These are phyloP conservation scores for Boechera stricta DNA, from an alignment of 345 rosid genomes.

Conservation along the genomic window DNA sequence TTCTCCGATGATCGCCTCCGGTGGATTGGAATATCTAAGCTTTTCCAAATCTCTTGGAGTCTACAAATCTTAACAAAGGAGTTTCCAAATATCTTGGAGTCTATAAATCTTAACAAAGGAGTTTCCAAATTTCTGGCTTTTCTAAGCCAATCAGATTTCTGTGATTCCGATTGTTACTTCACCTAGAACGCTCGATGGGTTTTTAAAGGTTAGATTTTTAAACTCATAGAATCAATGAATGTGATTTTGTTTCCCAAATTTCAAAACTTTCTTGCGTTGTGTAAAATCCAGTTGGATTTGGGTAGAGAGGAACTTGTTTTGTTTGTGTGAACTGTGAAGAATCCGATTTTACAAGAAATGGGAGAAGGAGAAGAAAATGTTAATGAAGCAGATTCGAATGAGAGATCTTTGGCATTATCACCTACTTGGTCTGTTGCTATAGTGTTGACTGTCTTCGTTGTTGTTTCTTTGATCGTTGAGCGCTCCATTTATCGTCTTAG, in stretches of 20 bases:
- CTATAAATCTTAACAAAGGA: neutral
- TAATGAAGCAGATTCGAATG: conserved; percentile 43
- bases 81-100: neutral
- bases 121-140: neutral
- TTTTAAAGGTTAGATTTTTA: neutral
- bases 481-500: conserved; percentile 81
- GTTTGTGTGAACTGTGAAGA: neutral
- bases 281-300: neutral
- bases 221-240: neutral
- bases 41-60: neutral
- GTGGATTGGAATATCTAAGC: neutral
- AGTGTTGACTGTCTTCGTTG: conserved; percentile 82
- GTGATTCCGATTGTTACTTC: neutral
- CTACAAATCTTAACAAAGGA: neutral
- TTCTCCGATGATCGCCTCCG: neutral
- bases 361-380: conserved; percentile 40
- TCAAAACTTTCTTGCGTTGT: neutral
- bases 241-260: conserved; percentile 12
- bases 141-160: neutral
- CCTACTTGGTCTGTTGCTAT: conserved; percentile 99
- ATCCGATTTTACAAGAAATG: conserved; percentile 25
- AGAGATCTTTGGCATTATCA: conserved; percentile 77
- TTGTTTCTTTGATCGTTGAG: conserved; percentile 83
- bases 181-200: conserved; percentile 4
- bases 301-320: conserved; percentile 1